Percentiles rank a stretch among this genome's conserved stretches.
Conservation (phyloP, 2,329 filamentous ascomycete genomes). For the Venturia nashicola region DNA sequence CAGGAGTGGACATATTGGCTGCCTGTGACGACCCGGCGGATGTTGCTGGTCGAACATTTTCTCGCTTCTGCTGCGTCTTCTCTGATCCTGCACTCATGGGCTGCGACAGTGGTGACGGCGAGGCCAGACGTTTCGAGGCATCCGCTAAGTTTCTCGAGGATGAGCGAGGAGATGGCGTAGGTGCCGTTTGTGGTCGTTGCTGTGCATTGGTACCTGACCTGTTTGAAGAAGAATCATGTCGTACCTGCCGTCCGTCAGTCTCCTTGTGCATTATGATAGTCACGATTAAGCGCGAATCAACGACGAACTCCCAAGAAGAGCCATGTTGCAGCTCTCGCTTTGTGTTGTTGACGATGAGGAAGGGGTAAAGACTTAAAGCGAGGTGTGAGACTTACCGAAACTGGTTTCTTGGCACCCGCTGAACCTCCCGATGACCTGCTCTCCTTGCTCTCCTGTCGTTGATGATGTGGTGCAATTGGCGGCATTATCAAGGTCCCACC, state of each 20-base stretch:
- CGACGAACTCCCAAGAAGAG: neutral
- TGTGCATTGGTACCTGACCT: neutral
- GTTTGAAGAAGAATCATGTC: constrained; percentile 3
- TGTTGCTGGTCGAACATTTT: constrained; percentile 19
- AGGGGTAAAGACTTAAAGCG: neutral
- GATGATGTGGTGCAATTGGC: constrained; percentile 15
- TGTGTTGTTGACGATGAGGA: constrained; percentile 3
- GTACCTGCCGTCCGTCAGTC: neutral
- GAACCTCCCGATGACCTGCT: constrained; percentile 21
- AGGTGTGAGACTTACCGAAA: constrained; percentile 18
- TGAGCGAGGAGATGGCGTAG: constrained; percentile 7
- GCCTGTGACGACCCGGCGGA: neutral
- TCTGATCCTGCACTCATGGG: constrained; percentile 17
- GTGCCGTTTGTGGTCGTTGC: constrained; percentile 2
- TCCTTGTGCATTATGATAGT: neutral
- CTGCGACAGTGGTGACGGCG: constrained; percentile 35
- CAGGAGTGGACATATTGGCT: constrained; percentile 44
- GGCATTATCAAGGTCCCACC: neutral
- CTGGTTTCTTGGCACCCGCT: constrained; percentile 18
- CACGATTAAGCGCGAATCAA: neutral
- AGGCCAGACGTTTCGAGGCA: constrained; percentile 25
- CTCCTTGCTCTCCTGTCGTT: constrained; percentile 23
- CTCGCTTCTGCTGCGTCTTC: neutral
- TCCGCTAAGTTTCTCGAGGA: constrained; percentile 9
- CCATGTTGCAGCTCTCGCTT: neutral